Percentiles rank a stretch among this genome's conserved stretches.
Conservation (phyloP, 139 green algal genomes). For the Chlorella sp. region DNA sequence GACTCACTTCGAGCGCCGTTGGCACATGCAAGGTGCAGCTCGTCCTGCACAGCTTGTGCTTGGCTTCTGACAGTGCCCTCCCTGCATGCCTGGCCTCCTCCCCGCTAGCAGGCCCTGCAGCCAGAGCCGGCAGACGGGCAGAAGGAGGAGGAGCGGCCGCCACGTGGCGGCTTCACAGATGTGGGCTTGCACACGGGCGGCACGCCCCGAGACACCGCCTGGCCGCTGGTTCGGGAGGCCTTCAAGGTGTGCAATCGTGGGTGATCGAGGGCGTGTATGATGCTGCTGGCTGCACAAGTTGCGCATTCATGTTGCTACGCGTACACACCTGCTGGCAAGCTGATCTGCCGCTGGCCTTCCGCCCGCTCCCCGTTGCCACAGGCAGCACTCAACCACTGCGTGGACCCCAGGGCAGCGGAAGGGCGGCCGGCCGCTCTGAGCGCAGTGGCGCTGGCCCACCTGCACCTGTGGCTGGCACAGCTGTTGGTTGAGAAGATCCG, state of each 20-base stretch:
- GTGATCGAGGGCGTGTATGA: neutral
- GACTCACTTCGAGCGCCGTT: too few relatives aligned
- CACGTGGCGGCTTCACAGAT: slow-evolving; percentile 40
- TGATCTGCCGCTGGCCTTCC: too few relatives aligned
- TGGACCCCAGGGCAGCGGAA: too few relatives aligned
- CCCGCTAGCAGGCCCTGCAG: too few relatives aligned
- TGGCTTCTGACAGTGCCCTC: too few relatives aligned
- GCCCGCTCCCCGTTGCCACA: too few relatives aligned
- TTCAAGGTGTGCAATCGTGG: slow-evolving; percentile 20
- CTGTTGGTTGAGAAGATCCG: slow-evolving; percentile 18
- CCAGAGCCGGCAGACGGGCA: too few relatives aligned
- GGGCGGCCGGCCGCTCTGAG: neutral
- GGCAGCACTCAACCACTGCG: neutral
- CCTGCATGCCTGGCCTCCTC: too few relatives aligned
- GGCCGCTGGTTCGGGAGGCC: slow-evolving; percentile 38
- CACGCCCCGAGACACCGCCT: slow-evolving; percentile 30
- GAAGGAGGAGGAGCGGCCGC: neutral
- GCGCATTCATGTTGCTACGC: too few relatives aligned
- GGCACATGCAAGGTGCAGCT: too few relatives aligned
- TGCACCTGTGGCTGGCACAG: slow-evolving; percentile 52
- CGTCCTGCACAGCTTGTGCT: too few relatives aligned
- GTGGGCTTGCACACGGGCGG: slow-evolving; percentile 44
- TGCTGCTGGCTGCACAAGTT: too few relatives aligned
- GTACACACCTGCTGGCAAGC: neutral
- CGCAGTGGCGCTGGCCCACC: neutral